These are phyloP conservation scores for Xylogone sp. DNA, from an alignment of 2,329 filamentous ascomycete species.

Conservation along the genomic window DNA sequence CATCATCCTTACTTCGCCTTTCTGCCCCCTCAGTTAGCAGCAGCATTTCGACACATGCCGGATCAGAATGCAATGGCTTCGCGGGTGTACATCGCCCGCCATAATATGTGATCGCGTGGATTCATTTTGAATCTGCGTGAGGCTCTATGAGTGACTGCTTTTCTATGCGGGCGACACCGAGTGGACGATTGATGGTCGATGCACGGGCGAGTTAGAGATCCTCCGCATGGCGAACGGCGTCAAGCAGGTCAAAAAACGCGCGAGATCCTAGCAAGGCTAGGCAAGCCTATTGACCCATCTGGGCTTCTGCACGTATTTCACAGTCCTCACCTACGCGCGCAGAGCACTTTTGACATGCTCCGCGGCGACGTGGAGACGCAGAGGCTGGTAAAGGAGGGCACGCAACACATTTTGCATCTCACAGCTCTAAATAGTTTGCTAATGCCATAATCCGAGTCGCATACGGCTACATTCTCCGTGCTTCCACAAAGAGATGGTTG, in stretches of 20 bases:
- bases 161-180: conserved; percentile 21
- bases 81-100: conserved; percentile 5
- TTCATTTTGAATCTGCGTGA: no score
- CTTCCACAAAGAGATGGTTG: conserved; percentile 45
- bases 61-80: conserved; percentile 29
- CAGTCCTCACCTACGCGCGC: conserved; percentile 38
- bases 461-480: conserved; percentile 41
- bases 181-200: conserved; percentile 35
- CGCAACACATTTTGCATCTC: conserved; percentile 25
- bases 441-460: conserved; percentile 25
- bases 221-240: conserved; percentile 27
- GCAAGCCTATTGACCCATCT: conserved; percentile 39
- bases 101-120: conserved; percentile 24
- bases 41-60: conserved; percentile 24
- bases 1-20: no score
- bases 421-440: conserved; percentile 33
- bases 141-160: no score
- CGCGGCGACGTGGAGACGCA: conserved; percentile 20
- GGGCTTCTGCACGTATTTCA: conserved; percentile 35
- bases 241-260: conserved; percentile 37
- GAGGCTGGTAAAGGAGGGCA: conserved; percentile 15
- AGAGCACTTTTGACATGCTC: conserved; percentile 36
- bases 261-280: conserved; percentile 30
- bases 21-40: no score
- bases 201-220: conserved; percentile 32